phyloP scores from a whole-genome alignment of 140 eudicot genomes.

The Ambrosia hybrid region DNA sequence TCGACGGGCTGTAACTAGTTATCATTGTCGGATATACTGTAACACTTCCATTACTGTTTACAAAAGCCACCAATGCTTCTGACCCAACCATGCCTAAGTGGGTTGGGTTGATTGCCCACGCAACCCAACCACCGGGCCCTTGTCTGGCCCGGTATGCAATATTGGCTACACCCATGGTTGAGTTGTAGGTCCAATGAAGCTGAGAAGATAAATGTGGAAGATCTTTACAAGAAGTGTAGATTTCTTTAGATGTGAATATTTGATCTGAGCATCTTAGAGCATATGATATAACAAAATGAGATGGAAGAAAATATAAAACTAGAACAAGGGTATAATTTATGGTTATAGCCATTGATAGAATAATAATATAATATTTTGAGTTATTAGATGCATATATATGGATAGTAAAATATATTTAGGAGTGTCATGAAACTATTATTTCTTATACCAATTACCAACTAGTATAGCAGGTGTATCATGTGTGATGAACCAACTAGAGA shows the following conservation, averaged over 20 bases:
- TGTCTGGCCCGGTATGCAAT: constrained; percentile 64
- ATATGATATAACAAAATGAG: constrained; percentile 34
- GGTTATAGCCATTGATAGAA: constrained; percentile 38
- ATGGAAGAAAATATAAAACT: constrained; percentile 20
- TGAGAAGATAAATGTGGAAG: constrained; percentile 53
- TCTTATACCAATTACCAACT: constrained; percentile 5
- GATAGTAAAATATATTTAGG: constrained; percentile 15
- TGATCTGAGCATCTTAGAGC: constrained; percentile 46
- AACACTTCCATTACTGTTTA: constrained; percentile 38
- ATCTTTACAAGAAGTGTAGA: constrained; percentile 46
- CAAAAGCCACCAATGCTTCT: constrained; percentile 67
- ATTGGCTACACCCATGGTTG: constrained; percentile 33
- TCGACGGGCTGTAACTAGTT: constrained; percentile 51
- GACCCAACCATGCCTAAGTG: constrained; percentile 68
- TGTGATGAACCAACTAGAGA: constrained; percentile 38
- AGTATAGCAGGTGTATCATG: constrained; percentile 25
- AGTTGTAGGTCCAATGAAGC: constrained; percentile 61
- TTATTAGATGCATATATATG: constrained; percentile 13
- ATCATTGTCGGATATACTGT: constrained; percentile 45
- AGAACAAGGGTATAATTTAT: constrained; percentile 14
- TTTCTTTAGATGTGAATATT: constrained; percentile 37
- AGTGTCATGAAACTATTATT: constrained; percentile 32
- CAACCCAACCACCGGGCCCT: constrained; percentile 49
- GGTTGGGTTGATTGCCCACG: constrained; percentile 69
- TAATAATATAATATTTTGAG: constrained; percentile 1